Base-by-base conservation (phyloP, 768 basidiomycete species). In the Podaxis carcinomalis region DNA sequence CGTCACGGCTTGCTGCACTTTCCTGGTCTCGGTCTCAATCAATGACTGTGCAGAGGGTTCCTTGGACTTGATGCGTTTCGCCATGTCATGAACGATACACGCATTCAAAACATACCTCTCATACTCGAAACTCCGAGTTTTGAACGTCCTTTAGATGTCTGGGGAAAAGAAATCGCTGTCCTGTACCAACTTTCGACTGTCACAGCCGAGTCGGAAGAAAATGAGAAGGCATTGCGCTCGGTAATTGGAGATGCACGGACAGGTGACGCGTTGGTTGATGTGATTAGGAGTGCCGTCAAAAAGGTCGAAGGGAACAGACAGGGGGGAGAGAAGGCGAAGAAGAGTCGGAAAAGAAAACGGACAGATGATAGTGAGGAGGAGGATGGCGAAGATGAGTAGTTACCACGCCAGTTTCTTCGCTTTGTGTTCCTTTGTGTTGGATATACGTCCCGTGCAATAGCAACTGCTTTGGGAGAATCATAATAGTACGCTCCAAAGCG, bases 121-220 rank as follows among this genome's bases (percentile, higher is more conserved):
- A 84, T 95, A 35, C 80, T 94, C 13, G 93, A 95, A 69, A 94
- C 93, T 0, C 90, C 90, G 0, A 82, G 80, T 27, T 85, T 86
- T 64, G 92, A 90, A 59, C 74, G 78, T 16, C 81, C 80, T 23
- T 64, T 53, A 21, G 83, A 82, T 11, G 82, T 89, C 0, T 93
- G 92, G 90, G 78, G 77, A n/a, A 77, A 77, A 56, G 93, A 95
- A 69, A 87, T 93, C 39, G 76, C 78, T 10, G 76, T 88, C 11
- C 74, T 92, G 16, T 81, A 88, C 54, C 64, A 66, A 21, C 62
- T 87, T 14, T 73, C 77, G 5, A 5, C 7, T 5, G 21, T 9
- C 63, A 5, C 51, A 5, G 10, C n/a, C 1, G 37, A 32, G 19
- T 6, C 21, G 56, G 64, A 2, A 16, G 51, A 61, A 19, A 55